Percentiles rank a stretch among this genome's conserved stretches.
Conservation (phyloP, 2,329 filamentous ascomycete genomes). For the Purpureocillium lavendulum region DNA sequence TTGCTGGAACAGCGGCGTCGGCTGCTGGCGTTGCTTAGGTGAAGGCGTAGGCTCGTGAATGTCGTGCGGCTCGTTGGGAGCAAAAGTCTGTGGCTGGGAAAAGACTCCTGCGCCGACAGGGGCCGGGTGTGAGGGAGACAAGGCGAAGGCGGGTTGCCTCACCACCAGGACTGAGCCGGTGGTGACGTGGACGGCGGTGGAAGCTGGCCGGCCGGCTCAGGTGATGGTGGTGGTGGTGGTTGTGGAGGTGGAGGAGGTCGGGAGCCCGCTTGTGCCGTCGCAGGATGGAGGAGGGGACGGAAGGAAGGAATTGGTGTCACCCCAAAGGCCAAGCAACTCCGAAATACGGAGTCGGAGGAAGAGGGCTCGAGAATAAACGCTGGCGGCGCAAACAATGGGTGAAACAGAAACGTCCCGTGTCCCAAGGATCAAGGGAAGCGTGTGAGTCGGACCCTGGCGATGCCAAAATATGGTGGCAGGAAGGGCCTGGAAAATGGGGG, state of each 20-base stretch:
- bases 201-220: not conserved
- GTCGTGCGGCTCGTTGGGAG: constrained; percentile 47
- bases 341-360: too few relatives aligned
- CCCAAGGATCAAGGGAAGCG: too few relatives aligned
- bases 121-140: constrained; percentile 33
- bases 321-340: too few relatives aligned
- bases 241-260: not conserved
- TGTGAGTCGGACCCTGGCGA: not conserved
- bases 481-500: constrained; percentile 3
- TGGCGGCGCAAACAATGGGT: too few relatives aligned
- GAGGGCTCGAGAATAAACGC: too few relatives aligned
- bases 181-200: not conserved
- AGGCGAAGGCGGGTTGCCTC: constrained; percentile 28
- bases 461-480: constrained; percentile 6
- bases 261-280: not conserved
- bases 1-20: constrained; percentile 8
- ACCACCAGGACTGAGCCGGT: constrained; percentile 22
- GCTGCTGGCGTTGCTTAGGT: constrained; percentile 37
- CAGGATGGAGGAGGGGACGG: not conserved
- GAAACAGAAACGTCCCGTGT: too few relatives aligned
- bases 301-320: not conserved
- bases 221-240: not conserved
- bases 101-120: constrained; percentile 30
- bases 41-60: constrained; percentile 36
- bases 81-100: constrained; percentile 29